These are phyloP conservation scores for Phytophthora capsici DNA, from an alignment of 352 stramenopile genomes.

Conservation along the genomic window DNA sequence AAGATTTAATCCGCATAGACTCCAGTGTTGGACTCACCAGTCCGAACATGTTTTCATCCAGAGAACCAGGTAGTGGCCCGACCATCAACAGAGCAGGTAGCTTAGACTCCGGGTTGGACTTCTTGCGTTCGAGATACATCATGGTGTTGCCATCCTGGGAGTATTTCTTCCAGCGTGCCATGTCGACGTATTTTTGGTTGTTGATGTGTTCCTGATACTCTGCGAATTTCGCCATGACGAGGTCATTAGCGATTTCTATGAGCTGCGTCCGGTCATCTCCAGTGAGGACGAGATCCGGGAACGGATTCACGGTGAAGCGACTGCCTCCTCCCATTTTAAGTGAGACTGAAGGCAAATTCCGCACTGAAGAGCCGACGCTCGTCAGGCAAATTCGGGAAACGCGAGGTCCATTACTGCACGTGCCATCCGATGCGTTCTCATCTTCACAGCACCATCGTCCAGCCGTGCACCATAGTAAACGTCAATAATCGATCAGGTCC, in stretches of 20 bases:
- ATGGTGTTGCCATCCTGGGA: constrained; percentile 20
- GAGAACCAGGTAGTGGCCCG: constrained; percentile 30
- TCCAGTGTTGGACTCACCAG: constrained; percentile 40
- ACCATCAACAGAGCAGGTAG: constrained; percentile 37
- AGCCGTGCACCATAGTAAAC: not conserved
- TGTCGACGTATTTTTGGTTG: constrained; percentile 30
- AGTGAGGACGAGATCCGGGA: constrained; percentile 24
- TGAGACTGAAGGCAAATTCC: not conserved
- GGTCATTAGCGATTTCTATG: constrained; percentile 13
- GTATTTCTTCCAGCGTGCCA: constrained; percentile 29
- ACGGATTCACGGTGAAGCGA: constrained; percentile 37
- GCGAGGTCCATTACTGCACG: constrained; percentile 1
- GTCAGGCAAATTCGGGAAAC: not conserved
- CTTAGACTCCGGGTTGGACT: constrained; percentile 24
- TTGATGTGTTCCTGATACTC: constrained; percentile 35
- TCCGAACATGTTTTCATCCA: constrained; percentile 56
- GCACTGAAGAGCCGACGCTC: constrained; percentile 13
- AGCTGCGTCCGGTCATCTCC: constrained; percentile 17
- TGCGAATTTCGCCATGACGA: constrained; percentile 32
- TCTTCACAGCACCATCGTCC: constrained; percentile 4
- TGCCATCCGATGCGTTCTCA: constrained; percentile 14
- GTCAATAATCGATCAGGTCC: not conserved
- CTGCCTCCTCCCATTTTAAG: constrained; percentile 11
- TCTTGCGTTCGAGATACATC: constrained; percentile 31
- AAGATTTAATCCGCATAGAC: constrained; percentile 41